Conservation (phyloP, 441 rosid genomes). For the Eruca vesicaria region DNA sequence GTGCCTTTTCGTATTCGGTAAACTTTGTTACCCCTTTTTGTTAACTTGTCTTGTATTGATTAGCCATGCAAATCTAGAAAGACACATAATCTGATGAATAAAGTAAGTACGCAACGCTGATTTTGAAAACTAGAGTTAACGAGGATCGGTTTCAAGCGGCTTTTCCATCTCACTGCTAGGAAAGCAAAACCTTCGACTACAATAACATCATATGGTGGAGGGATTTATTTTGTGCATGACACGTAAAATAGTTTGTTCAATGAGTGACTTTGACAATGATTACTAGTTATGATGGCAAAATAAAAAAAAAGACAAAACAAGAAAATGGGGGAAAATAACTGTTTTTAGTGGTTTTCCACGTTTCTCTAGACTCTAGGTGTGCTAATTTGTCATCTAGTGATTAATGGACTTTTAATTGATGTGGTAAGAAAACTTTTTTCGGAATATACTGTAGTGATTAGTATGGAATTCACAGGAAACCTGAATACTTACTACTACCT, state of each 20-base stretch:
- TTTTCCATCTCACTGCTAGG: background rate
- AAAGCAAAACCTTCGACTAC: conserved; percentile 18
- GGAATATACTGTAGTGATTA: background rate
- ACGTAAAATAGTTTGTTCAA: conserved; percentile 19
- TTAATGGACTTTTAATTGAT: background rate
- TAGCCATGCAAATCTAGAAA: background rate
- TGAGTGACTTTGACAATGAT: conserved; percentile 15
- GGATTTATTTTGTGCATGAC: conserved; percentile 15
- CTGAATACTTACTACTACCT: background rate
- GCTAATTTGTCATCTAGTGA: background rate
- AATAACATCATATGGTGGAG: conserved; percentile 17
- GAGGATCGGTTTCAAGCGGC: conserved; percentile 2
- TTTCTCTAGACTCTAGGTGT: background rate
- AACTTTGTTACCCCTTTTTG: background rate
- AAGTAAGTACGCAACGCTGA: background rate
- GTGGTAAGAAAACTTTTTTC: background rate
- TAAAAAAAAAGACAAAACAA: background rate
- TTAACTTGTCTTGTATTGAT: conserved; percentile 4
- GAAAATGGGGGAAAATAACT: background rate
- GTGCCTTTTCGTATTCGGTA: conserved; percentile 22
- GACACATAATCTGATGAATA: background rate
- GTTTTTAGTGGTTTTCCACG: background rate
- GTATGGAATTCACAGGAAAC: background rate
- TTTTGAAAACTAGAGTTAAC: background rate
- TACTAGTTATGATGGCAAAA: background rate